These are phyloP conservation scores for Moringa oleifera DNA, from an alignment of 345 rosid species.

Conservation along the genomic window DNA sequence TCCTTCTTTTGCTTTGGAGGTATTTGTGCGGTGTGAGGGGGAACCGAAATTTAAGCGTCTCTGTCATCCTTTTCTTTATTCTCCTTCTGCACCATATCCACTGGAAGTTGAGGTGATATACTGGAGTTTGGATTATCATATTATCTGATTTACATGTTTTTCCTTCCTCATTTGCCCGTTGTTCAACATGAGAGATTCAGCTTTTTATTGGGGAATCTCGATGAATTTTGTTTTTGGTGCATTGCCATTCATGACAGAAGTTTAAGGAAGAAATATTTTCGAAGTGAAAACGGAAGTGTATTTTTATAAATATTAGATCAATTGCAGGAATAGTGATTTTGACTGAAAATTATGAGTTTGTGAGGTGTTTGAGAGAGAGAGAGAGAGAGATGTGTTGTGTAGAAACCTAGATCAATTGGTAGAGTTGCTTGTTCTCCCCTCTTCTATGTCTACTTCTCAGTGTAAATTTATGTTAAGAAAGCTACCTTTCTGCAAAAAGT, in stretches of 20 bases:
- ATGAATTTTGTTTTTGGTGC: background rate
- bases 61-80: slow-evolving; percentile 90
- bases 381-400: too few relatives aligned
- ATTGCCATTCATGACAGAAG: background rate
- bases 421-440: too few relatives aligned
- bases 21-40: slow-evolving; percentile 87
- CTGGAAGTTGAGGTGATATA: slow-evolving; percentile 84
- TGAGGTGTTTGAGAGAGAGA: too few relatives aligned
- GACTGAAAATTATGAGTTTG: too few relatives aligned
- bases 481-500: background rate
- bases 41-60: slow-evolving; percentile 95
- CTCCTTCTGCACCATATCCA: slow-evolving; percentile 93
- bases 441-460: too few relatives aligned
- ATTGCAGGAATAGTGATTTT: too few relatives aligned
- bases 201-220: background rate
- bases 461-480: background rate
- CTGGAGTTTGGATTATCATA: slow-evolving; percentile 1
- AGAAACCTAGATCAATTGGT: too few relatives aligned
- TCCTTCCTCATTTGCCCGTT: background rate
- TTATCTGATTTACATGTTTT: background rate
- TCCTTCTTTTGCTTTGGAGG: slow-evolving; percentile 98
- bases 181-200: too few relatives aligned
- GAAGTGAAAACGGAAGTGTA: too few relatives aligned
- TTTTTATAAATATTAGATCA: too few relatives aligned
- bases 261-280: background rate